phyloP scores from a whole-genome alignment of 2,329 filamentous ascomycete species.

The Coniochaeta prunicola region DNA sequence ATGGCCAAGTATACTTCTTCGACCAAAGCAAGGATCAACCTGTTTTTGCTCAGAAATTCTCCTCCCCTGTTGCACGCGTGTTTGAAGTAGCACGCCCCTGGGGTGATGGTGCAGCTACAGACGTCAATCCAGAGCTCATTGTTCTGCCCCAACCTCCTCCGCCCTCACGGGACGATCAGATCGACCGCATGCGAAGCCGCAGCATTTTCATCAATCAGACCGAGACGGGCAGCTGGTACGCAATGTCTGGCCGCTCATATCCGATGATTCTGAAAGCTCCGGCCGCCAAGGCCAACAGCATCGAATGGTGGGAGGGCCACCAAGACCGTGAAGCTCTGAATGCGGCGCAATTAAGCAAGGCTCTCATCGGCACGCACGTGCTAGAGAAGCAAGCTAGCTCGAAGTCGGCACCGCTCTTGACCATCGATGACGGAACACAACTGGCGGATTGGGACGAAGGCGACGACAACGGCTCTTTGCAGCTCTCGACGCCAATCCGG shows the following conservation, averaged over 20 bases:
- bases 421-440: constrained; percentile 22
- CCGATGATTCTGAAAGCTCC: constrained; percentile 72
- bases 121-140: constrained; percentile 69
- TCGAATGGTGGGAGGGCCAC: constrained; percentile 40
- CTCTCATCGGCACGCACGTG: constrained; percentile 65
- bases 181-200: constrained; percentile 46
- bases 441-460: neutral
- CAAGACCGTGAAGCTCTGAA: constrained; percentile 27
- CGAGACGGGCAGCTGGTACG: constrained; percentile 84
- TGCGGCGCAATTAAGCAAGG: constrained; percentile 46
- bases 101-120: constrained; percentile 38
- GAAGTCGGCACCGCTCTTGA: constrained; percentile 26
- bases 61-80: constrained; percentile 75
- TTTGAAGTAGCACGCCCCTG: constrained; percentile 79
- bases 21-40: constrained; percentile 55
- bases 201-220: constrained; percentile 85
- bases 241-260: constrained; percentile 79
- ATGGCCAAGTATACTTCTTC: constrained; percentile 77
- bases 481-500: constrained; percentile 10
- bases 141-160: constrained; percentile 79
- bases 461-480: constrained; percentile 9
- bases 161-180: constrained; percentile 42
- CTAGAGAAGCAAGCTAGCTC: constrained; percentile 37
- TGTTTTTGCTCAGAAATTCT: constrained; percentile 61
- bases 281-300: constrained; percentile 33